A percentile compares a stretch with the other conserved stretches of the same genome.
Conservation (phyloP, 371 early-diverging fungal species). For the Batkoa obscura region DNA sequence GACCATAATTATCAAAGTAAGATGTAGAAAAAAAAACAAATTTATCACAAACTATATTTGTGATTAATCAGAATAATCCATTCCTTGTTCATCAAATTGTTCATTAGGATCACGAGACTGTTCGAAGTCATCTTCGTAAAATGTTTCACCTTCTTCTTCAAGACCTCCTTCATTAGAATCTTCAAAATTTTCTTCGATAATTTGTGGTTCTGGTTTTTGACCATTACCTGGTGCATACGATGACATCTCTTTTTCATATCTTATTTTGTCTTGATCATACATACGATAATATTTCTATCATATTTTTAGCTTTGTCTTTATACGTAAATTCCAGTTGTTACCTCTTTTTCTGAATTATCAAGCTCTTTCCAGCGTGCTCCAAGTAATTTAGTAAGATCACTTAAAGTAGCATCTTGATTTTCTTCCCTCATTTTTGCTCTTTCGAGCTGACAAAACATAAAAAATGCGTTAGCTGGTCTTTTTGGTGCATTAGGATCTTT, state of each 20-base stretch:
- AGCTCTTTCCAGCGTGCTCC: constrained; percentile 27
- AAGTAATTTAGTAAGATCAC: constrained; percentile 25
- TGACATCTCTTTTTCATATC: constrained; percentile 28
- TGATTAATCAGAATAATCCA: too few species aligned
- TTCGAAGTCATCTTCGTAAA: too few species aligned
- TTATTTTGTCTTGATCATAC: constrained; percentile 25
- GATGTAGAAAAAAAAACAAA: too few species aligned
- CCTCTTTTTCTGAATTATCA: constrained; percentile 26
- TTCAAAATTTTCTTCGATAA: too few species aligned
- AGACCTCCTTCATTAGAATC: too few species aligned
- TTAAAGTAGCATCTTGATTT: constrained; percentile 21
- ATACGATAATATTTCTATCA: constrained; percentile 24
- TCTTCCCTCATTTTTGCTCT: constrained; percentile 34
- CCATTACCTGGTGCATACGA: constrained; percentile 9
- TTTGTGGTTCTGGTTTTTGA: too few species aligned
- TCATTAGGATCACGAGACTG: too few species aligned
- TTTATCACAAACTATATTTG: too few species aligned
- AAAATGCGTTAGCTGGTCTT: constrained; percentile 43
- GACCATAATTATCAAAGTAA: too few species aligned
- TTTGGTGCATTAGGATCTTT: constrained; percentile 48
- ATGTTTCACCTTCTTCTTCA: too few species aligned
- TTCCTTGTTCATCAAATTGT: too few species aligned
- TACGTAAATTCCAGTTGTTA: constrained; percentile 7
- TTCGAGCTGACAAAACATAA: constrained; percentile 30
- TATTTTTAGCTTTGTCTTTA: background rate